Conservation (phyloP, 257 asterid genomes). For the Sherardia arvensis region DNA sequence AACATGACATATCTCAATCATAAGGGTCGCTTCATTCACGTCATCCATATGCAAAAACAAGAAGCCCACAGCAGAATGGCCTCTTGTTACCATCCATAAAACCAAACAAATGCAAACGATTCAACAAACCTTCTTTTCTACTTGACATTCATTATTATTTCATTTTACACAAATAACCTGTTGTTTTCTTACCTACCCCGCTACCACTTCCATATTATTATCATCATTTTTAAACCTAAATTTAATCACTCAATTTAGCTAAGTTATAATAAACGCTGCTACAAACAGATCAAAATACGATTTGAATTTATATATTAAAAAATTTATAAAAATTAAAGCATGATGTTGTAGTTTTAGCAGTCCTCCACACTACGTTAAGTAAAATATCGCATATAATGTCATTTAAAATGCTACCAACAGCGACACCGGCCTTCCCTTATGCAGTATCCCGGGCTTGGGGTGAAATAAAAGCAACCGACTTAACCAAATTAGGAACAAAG, state of each 20-base stretch:
- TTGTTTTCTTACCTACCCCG: slow-evolving; percentile 37
- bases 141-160: slow-evolving; percentile 8
- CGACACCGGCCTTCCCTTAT: no score
- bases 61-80: slow-evolving; percentile 7
- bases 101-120: neutral
- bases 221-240: no score
- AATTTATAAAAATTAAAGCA: no score
- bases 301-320: no score
- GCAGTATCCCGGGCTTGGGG: neutral
- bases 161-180: slow-evolving; percentile 9
- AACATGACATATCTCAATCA: neutral
- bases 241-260: no score
- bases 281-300: no score
- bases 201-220: neutral
- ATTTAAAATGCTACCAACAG: no score
- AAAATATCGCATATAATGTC: no score
- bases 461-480: neutral
- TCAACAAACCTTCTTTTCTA: neutral
- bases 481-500: neutral
- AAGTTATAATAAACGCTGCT: no score
- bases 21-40: slow-evolving; percentile 6
- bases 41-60: slow-evolving; percentile 3
- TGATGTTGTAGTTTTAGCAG: no score
- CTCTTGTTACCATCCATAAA: neutral
- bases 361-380: no score